A percentile compares a stretch with the other conserved stretches of the same genome.
Conservation (phyloP, 345 rosid genomes). For the Kernera saxatilis region DNA sequence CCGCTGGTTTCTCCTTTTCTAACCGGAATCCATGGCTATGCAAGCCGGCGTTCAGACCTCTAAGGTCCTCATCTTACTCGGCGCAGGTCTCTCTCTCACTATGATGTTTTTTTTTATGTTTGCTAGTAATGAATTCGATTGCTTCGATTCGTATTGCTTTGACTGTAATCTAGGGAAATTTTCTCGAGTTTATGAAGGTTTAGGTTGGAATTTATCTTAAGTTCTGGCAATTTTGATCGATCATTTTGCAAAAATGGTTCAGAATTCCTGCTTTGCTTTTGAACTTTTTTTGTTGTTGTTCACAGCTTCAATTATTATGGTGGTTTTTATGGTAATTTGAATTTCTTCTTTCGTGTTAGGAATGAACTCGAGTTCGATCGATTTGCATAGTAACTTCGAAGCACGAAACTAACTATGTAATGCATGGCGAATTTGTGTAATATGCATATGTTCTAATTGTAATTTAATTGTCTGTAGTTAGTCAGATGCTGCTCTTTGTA, state of each 20-base stretch:
- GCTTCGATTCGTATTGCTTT: conserved; percentile 1
- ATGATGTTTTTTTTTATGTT: background rate
- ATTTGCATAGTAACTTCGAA: background rate
- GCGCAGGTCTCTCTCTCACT: conserved; percentile 56
- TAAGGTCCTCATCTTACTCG: conserved; percentile 72
- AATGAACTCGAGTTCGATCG: background rate
- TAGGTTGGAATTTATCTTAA: background rate
- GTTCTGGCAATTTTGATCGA: background rate
- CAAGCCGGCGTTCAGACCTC: conserved; percentile 81
- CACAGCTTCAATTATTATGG: background rate
- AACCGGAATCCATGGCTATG: conserved; percentile 57
- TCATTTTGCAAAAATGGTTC: background rate
- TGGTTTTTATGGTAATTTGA: background rate
- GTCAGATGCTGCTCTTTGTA: background rate
- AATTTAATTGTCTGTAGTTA: background rate
- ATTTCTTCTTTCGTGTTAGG: background rate
- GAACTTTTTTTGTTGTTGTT: background rate
- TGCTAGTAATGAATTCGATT: background rate
- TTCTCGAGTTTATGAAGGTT: background rate
- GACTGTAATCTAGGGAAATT: background rate
- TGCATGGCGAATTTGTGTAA: background rate
- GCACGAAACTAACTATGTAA: background rate
- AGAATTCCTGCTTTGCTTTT: background rate
- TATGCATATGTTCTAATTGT: background rate
- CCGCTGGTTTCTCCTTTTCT: background rate